phyloP scores from a whole-genome alignment of 148 eudicot species.

The Nyssa sinensis region DNA sequence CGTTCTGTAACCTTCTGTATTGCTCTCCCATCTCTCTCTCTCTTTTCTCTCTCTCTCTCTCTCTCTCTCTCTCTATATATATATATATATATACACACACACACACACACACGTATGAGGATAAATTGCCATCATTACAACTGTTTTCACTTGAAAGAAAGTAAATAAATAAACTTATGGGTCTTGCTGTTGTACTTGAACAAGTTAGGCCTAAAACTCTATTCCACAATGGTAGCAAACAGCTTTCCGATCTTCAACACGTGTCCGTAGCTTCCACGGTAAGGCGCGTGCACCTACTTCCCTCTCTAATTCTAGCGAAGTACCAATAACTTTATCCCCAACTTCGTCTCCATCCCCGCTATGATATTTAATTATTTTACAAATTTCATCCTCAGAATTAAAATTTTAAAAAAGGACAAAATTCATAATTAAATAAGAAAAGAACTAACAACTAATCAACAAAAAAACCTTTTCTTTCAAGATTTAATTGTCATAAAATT shows the following conservation, averaged over 20 bases:
- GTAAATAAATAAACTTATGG: background rate
- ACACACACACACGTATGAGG: too few species aligned
- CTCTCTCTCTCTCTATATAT: too few species aligned
- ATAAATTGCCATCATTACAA: too few species aligned
- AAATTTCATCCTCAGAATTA: background rate
- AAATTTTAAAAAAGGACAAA: background rate
- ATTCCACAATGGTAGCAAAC: slow-evolving; percentile 34
- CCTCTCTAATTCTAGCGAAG: background rate
- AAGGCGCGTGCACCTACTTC: background rate
- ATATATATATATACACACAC: too few species aligned
- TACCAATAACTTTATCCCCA: background rate
- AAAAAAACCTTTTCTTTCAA: background rate
- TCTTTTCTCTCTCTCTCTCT: too few species aligned
- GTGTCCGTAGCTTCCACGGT: slow-evolving; percentile 30
- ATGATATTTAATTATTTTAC: background rate
- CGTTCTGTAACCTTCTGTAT: too few species aligned
- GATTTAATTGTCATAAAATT: background rate
- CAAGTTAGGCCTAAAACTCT: background rate
- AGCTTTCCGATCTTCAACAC: slow-evolving; percentile 30
- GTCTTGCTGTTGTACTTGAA: background rate
- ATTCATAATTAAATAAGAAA: background rate
- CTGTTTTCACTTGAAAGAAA: background rate
- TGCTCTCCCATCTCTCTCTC: too few species aligned
- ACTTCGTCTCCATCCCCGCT: background rate
- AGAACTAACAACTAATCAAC: background rate